Conservation (phyloP, 2,329 filamentous ascomycete genomes). For the Monascus ruber region DNA sequence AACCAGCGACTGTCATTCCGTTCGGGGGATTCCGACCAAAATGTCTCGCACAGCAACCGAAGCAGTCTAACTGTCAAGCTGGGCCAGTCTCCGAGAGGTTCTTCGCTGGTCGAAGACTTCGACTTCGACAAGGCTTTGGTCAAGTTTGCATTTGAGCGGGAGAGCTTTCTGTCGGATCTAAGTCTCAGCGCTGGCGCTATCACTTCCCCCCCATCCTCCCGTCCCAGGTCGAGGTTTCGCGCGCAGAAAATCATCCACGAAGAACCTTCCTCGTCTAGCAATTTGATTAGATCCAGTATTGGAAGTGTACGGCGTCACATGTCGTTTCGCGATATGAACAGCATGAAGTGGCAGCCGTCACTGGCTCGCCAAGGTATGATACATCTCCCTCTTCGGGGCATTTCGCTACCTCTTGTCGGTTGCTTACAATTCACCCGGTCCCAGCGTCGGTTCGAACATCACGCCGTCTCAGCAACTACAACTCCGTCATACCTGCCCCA, state of each 20-base stretch:
- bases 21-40: conserved; percentile 38
- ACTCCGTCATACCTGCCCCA: conserved; percentile 89
- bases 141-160: conserved; percentile 92
- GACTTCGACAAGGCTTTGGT: conserved; percentile 89
- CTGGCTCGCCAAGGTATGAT: conserved; percentile 60
- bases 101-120: conserved; percentile 50
- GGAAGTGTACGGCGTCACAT: conserved; percentile 87
- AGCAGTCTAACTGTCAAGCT: conserved; percentile 53
- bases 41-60: conserved; percentile 48
- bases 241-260: conserved; percentile 72
- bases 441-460: conserved; percentile 59
- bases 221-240: conserved; percentile 65
- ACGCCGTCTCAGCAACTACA: conserved; percentile 89
- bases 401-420: too few species aligned
- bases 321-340: conserved; percentile 91
- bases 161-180: conserved; percentile 85
- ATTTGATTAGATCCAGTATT: conserved; percentile 47
- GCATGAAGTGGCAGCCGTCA: conserved; percentile 74
- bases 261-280: conserved; percentile 41
- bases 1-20: conserved; percentile 31
- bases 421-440: too few species aligned
- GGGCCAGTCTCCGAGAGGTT: conserved; percentile 20
- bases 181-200: conserved; percentile 78
- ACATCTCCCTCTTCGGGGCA: background rate
- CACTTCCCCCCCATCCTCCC: conserved; percentile 46